phyloP scores from a whole-genome alignment of 805 yeast species.

The Debaryomyces maramus region DNA sequence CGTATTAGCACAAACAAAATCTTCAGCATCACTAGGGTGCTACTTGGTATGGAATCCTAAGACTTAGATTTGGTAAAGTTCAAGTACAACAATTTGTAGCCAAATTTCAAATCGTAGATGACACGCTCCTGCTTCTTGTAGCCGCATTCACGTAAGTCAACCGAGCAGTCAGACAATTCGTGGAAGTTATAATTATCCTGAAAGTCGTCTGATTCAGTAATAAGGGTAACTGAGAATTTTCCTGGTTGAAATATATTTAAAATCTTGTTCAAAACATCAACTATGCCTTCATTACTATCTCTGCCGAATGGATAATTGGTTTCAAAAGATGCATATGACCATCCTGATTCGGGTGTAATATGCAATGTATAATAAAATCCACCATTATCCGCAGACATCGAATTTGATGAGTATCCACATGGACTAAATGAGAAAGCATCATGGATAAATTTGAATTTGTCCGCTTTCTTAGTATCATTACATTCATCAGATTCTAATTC shows the following conservation, averaged over 20 bases:
- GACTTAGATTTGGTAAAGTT: slow-evolving; percentile 48
- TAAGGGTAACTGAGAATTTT: slow-evolving; percentile 58
- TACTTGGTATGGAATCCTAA: too few species aligned
- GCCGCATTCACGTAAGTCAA: slow-evolving; percentile 32
- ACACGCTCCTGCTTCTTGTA: slow-evolving; percentile 68
- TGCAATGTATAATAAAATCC: slow-evolving; percentile 76
- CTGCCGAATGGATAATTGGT: slow-evolving; percentile 66
- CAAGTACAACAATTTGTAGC: slow-evolving; percentile 70
- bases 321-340: slow-evolving; percentile 96
- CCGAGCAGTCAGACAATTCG: slow-evolving; percentile 19
- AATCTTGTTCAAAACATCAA: slow-evolving; percentile 59
- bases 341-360: slow-evolving; percentile 90
- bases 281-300: slow-evolving; percentile 37
- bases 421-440: slow-evolving; percentile 93
- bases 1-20: slow-evolving; percentile 10
- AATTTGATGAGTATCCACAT: slow-evolving; percentile 92
- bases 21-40: too few species aligned
- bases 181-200: slow-evolving; percentile 13
- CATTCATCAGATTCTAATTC: slow-evolving; percentile 20
- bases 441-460: slow-evolving; percentile 47
- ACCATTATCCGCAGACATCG: slow-evolving; percentile 53
- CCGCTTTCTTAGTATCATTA: neutral
- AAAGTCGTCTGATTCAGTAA: slow-evolving; percentile 22
- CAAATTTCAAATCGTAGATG: slow-evolving; percentile 67
- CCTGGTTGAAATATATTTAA: slow-evolving; percentile 70